Evolutionary conservation across 108 stramenopile genomes (phyloP).

Genomic region (Skeletonema potamos): DNA sequence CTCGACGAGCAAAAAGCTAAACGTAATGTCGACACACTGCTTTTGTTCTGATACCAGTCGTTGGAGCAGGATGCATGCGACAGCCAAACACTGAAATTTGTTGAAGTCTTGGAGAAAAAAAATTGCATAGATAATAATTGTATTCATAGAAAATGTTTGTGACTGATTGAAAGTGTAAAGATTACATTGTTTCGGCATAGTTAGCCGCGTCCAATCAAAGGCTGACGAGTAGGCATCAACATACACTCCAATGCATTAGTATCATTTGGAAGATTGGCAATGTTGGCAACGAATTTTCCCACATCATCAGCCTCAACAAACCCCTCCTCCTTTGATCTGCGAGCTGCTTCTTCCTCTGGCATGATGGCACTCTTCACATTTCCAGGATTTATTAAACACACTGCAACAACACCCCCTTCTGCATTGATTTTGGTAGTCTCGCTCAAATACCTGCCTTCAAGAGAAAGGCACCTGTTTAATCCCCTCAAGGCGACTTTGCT

Average conservation of each 20-base stretch:
- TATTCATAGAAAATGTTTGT: background rate
- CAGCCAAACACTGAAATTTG: background rate
- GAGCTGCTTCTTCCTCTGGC: constrained; percentile 30
- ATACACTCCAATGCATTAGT: constrained; percentile 44
- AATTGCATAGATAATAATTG: background rate
- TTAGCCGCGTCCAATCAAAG: constrained; percentile 47
- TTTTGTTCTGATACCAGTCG: background rate
- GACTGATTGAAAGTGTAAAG: background rate
- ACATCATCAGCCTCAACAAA: constrained; percentile 47
- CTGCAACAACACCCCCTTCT: constrained; percentile 22
- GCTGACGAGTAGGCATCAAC: constrained; percentile 43
- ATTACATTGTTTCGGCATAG: background rate
- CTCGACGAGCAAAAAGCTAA: too few relatives aligned
- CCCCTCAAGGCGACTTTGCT: constrained; percentile 37
- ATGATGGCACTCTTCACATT: constrained; percentile 46
- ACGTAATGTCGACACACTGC: background rate
- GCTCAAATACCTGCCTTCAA: constrained; percentile 26
- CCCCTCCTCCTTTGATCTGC: constrained; percentile 38
- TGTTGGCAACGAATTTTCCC: constrained; percentile 29
- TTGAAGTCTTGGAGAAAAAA: background rate
- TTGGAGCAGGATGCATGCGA: background rate
- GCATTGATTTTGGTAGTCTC: constrained; percentile 33
- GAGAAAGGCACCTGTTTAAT: constrained; percentile 29
- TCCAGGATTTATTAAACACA: constrained; percentile 46
- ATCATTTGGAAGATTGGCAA: constrained; percentile 41